Percentiles rank a stretch among this genome's conserved stretches.
phyloP scores from a whole-genome alignment of 75 land plant species.

The Chamaecyparis obtusa region DNA sequence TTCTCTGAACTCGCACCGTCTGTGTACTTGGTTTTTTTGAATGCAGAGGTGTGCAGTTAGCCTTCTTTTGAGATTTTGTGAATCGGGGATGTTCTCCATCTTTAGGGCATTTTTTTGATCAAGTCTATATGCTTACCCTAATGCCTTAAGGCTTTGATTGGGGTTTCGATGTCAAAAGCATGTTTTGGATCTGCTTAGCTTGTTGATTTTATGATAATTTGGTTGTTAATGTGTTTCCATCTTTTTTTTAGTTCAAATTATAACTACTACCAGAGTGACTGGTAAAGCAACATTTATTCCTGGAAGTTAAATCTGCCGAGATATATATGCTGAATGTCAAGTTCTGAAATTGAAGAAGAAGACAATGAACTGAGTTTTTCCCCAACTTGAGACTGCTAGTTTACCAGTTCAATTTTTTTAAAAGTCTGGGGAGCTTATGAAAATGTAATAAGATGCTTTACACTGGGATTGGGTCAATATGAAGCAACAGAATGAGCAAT shows the following conservation, averaged over 20 bases:
- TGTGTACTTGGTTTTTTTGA: not conserved
- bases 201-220: not conserved
- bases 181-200: not conserved
- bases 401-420: not conserved
- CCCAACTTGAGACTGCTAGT: not conserved
- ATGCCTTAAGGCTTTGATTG: not conserved
- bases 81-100: not conserved
- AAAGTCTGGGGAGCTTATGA: not conserved
- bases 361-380: not conserved
- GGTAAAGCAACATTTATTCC: not conserved
- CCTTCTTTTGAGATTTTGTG: not conserved
- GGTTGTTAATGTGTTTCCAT: not conserved
- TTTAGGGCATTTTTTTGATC: not conserved
- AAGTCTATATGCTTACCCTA: not conserved
- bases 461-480: not conserved
- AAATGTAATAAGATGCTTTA: not conserved
- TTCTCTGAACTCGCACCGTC: not conserved
- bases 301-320: not conserved
- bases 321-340: not conserved
- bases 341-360: not conserved
- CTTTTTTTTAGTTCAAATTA: not conserved
- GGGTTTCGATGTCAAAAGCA: not conserved
- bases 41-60: not conserved
- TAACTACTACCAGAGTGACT: not conserved
- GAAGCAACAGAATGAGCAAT: not conserved